Evolutionary conservation across 106 monocot species (phyloP).

Genomic region (Dioscorea alata): DNA sequence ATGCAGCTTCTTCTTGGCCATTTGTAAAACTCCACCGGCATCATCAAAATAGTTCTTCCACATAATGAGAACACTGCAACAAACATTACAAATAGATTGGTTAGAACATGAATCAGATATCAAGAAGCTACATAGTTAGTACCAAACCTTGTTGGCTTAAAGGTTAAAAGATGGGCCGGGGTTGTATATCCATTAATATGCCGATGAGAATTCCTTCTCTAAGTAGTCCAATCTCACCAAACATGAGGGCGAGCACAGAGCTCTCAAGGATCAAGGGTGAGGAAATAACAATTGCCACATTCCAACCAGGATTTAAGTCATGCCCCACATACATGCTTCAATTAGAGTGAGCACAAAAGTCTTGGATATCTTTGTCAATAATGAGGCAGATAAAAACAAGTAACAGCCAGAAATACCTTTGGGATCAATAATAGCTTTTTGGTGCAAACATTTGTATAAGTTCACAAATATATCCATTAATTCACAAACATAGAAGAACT

Average conservation of each 20-base stretch:
- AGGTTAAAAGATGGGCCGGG: conserved; percentile 70
- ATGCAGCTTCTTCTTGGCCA: conserved; percentile 53
- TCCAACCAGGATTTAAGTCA: no score
- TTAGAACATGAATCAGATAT: no score
- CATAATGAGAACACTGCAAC: conserved; percentile 33
- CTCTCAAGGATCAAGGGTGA: conserved; percentile 73
- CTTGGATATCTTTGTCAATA: no score
- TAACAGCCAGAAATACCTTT: no score
- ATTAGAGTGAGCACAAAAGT: no score
- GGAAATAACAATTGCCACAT: no score
- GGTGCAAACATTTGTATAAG: no score
- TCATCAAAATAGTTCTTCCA: conserved; percentile 49
- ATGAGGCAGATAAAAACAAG: no score
- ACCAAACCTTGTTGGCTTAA: conserved; percentile 66
- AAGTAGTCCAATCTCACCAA: conserved; percentile 59
- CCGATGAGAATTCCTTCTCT: conserved; percentile 67
- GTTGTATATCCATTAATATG: conserved; percentile 68
- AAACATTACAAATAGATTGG: not conserved
- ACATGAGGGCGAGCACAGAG: conserved; percentile 61
- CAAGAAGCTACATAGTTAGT: not conserved
- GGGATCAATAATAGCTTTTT: no score
- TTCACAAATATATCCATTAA: no score
- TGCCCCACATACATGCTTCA: no score
- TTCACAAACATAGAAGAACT: no score
- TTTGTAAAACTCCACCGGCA: not conserved